Conservation (phyloP, 768 basidiomycete species). For the Kwoniella pini region DNA sequence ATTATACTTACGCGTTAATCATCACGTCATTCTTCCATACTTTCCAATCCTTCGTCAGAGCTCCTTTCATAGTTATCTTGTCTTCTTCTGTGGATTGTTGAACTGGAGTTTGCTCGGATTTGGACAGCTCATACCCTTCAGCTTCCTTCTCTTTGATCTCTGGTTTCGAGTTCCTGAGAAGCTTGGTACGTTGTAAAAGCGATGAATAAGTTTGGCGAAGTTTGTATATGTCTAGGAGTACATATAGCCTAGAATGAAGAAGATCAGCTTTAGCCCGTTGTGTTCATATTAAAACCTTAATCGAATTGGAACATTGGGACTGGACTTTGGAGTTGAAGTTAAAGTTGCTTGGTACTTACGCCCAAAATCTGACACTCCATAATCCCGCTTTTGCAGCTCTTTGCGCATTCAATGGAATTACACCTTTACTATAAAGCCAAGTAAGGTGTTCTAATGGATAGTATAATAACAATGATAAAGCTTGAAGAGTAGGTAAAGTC, state of each 20-base stretch:
- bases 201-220: slow-evolving; percentile 27
- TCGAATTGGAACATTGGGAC: too few species aligned
- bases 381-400: slow-evolving; percentile 25
- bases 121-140: slow-evolving; percentile 45
- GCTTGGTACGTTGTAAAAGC: slow-evolving; percentile 26
- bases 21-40: slow-evolving; percentile 34
- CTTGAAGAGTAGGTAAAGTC: slow-evolving; percentile 39
- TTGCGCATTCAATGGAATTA: slow-evolving; percentile 30
- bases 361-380: slow-evolving; percentile 54
- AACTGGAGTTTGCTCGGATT: too few species aligned
- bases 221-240: slow-evolving; percentile 43
- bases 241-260: slow-evolving; percentile 34
- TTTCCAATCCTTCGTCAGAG: slow-evolving; percentile 31
- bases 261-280: too few species aligned
- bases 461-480: slow-evolving; percentile 41
- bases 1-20: slow-evolving; percentile 33
- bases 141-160: slow-evolving; percentile 29
- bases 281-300: too few species aligned
- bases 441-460: slow-evolving; percentile 51
- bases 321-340: too few species aligned
- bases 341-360: slow-evolving; percentile 31
- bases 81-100: too few species aligned
- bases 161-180: slow-evolving; percentile 27
- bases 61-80: too few species aligned
- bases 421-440: slow-evolving; percentile 45